phyloP scores from a whole-genome alignment of 345 rosid species.

The Adansonia digitata region DNA sequence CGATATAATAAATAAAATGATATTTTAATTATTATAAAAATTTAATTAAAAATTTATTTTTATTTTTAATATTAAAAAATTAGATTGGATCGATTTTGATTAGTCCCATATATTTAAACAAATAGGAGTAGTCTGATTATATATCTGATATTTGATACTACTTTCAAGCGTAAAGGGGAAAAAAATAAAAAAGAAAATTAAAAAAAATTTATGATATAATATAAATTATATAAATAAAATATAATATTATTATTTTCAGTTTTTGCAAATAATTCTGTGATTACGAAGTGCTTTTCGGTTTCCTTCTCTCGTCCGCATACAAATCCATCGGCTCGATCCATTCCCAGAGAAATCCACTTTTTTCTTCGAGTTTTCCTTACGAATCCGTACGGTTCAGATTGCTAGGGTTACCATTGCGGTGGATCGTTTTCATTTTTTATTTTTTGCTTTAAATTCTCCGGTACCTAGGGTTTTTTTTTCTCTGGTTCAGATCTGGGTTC shows the following conservation, averaged over 20 bases:
- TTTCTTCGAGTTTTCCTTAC: neutral
- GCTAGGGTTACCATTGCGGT: neutral
- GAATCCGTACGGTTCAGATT: neutral
- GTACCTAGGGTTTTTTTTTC: conserved; percentile 32
- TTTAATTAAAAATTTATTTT: too few species aligned
- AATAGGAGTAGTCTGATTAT: too few species aligned
- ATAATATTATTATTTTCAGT: neutral
- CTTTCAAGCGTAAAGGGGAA: too few species aligned
- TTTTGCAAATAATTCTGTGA: conserved; percentile 5
- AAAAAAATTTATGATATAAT: neutral
- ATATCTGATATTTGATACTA: too few species aligned
- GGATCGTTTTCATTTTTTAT: conserved; percentile 2
- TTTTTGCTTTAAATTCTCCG: neutral
- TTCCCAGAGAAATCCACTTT: neutral
- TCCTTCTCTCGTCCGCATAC: neutral
- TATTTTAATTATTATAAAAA: too few species aligned
- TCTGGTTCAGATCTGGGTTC: conserved; percentile 39
- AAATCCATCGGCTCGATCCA: conserved; percentile 15
- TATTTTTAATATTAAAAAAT: too few species aligned
- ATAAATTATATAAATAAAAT: neutral
- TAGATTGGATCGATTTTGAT: too few species aligned
- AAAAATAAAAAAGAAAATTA: neutral
- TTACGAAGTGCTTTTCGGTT: neutral
- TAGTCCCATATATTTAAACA: too few species aligned
- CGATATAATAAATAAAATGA: too few species aligned